A percentile compares a stretch with the other conserved stretches of the same genome.
Evolutionary conservation across 257 asterid species (phyloP).

Genomic region (Anisodus tanguticus): DNA sequence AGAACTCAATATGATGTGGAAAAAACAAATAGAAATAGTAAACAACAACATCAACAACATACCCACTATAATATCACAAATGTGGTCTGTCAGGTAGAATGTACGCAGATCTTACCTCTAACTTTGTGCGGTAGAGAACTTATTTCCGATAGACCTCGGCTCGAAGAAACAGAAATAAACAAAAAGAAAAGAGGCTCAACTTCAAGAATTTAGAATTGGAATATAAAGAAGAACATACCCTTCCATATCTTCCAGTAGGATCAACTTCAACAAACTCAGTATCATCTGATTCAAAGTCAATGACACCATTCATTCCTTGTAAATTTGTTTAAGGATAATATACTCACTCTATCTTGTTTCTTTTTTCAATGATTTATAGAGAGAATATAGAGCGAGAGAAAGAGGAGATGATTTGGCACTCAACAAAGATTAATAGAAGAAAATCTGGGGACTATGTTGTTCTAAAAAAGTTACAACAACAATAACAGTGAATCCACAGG

Average conservation of each 20-base stretch:
- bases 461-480: background rate
- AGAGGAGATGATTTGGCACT: slow-evolving; percentile 19
- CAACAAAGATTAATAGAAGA: slow-evolving; percentile 31
- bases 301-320: slow-evolving; percentile 64
- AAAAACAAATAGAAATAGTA: background rate
- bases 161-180: background rate
- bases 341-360: slow-evolving; percentile 28
- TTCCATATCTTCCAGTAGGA: slow-evolving; percentile 93
- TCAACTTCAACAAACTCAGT: slow-evolving; percentile 84
- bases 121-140: too few species aligned
- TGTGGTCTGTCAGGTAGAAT: too few species aligned
- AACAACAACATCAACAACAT: too few species aligned
- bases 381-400: slow-evolving; percentile 22
- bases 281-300: slow-evolving; percentile 63
- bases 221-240: slow-evolving; percentile 52
- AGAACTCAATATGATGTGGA: background rate
- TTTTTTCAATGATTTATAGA: background rate
- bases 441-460: slow-evolving; percentile 38
- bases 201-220: background rate
- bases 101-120: too few species aligned
- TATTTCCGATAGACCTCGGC: too few species aligned
- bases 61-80: too few species aligned
- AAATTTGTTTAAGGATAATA: slow-evolving; percentile 14
- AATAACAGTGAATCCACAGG: too few species aligned
- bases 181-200: background rate